phyloP scores from a whole-genome alignment of 2,329 filamentous ascomycete species.

The Fusarium transvaalense region DNA sequence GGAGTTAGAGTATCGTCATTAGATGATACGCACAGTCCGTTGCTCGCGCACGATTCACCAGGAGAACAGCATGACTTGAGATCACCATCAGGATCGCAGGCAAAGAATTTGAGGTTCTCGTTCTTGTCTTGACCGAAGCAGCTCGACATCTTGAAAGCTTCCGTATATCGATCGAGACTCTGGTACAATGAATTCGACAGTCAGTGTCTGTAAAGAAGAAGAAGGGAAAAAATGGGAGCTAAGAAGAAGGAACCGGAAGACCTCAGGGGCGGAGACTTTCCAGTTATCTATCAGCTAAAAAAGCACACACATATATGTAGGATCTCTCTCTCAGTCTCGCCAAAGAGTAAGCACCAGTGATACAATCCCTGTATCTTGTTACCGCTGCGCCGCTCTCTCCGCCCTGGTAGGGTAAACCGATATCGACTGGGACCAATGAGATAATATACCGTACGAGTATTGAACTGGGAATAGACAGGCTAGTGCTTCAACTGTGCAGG shows the following conservation, averaged over 20 bases:
- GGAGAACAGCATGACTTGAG: background rate
- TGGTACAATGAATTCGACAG: background rate
- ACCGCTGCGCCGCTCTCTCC: slow-evolving; percentile 4
- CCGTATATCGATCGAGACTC: background rate
- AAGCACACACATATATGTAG: background rate
- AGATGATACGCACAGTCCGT: background rate
- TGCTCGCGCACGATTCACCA: background rate
- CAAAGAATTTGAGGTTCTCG: background rate
- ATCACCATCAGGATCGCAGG: background rate
- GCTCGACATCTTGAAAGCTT: background rate
- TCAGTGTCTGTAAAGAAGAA: background rate
- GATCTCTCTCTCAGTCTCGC: background rate
- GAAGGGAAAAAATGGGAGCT: background rate
- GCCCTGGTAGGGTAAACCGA: background rate
- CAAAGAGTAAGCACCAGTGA: slow-evolving; percentile 6
- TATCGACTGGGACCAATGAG: background rate
- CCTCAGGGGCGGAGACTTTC: background rate
- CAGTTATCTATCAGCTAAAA: background rate
- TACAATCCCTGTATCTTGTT: background rate
- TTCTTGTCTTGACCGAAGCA: slow-evolving; percentile 2
- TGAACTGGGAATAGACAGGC: background rate
- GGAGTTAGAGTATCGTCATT: background rate
- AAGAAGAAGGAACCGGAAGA: background rate
- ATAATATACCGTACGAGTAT: background rate
- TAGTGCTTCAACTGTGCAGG: slow-evolving; percentile 1